Evolutionary conservation across 768 basidiomycete species (phyloP), one percentile per base, ranked within the genome.

Genomic region (Crepidotus variabilis): DNA sequence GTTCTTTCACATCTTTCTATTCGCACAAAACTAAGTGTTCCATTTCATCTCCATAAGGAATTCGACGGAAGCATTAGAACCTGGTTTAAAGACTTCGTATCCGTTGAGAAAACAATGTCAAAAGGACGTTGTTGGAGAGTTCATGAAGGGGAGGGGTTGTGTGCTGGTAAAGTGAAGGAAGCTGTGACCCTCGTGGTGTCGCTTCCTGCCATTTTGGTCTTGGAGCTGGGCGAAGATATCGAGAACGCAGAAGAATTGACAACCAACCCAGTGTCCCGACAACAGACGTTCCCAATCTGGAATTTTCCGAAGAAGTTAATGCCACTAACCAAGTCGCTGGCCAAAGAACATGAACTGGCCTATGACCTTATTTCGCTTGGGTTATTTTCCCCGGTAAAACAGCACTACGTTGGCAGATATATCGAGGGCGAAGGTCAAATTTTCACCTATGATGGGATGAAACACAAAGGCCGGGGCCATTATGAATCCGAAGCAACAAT

Each of bases 341-440:
- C 46, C 4, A 43, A 43, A 11, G 18, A 43, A 43, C 28, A 28
- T 8, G 58, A 51, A 10, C 43, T 61, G 1, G 32, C 52, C 6
- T 61, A 61, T 22, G 57, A 61, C 9, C 33, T 61, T n/a, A 11
- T 58, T 2, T 57, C 56, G 0, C 24, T 55, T 9, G 60, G 36
- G 18, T 33, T 57, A 2, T 22, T 55, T 14, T 52, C 47, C 39
- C 11, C 14, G 6, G 14, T 9, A 4, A 46, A 46, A 10, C 48
- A 55, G 22, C 60, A 61, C 35, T 61, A 50, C 45, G 55, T 56
- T 33, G 49, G 53, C 14, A 53, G 57, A 20, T 58, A 55, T 35
- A 20, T 39, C 5, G 51, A 50, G 2, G 6, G 9, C 6, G 51
- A 57, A 34, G 48, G 52, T 10, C 22, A 36, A 11, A 46, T 58